Evolutionary conservation across 2,329 filamentous ascomycete genomes (phyloP).

Genomic region (Diaporthe caulivora): DNA sequence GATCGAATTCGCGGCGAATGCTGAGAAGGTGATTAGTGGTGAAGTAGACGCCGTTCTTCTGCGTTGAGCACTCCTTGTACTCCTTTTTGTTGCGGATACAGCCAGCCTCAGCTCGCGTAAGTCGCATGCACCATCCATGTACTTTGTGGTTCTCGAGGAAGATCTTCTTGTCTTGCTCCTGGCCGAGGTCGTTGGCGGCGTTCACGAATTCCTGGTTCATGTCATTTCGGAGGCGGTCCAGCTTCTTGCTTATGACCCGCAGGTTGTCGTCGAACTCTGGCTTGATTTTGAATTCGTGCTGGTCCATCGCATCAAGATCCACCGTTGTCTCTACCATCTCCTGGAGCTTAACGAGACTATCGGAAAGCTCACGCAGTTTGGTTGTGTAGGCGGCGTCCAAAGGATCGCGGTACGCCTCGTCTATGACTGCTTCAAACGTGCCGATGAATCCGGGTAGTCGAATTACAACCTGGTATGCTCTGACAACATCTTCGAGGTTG

Average conservation of each 20-base stretch:
- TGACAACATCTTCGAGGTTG: conserved; percentile 93
- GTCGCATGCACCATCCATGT: conserved; percentile 95
- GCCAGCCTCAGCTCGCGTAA: conserved; percentile 90
- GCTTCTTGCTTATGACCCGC: conserved; percentile 87
- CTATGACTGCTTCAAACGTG: conserved; percentile 93
- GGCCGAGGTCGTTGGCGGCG: conserved; percentile 84
- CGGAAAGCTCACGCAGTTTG: conserved; percentile 81
- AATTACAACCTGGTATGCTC: conserved; percentile 94
- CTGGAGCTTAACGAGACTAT: conserved; percentile 85
- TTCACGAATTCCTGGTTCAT: conserved; percentile 86
- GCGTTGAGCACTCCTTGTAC: conserved; percentile 96
- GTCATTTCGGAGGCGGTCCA: conserved; percentile 84
- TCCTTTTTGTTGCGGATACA: conserved; percentile 92
- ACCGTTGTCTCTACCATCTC: conserved; percentile 99
- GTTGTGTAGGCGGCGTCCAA: conserved; percentile 89
- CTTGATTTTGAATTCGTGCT: conserved; percentile 99
- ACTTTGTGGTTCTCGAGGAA: conserved; percentile 97
- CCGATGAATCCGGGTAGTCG: conserved; percentile 90
- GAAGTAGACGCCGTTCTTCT: conserved; percentile 99
- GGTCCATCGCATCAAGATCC: conserved; percentile 93
- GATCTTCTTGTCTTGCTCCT: conserved; percentile 98
- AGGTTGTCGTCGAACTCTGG: conserved; percentile 95
- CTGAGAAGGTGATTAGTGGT: conserved; percentile 86
- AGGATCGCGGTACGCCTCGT: conserved; percentile 90
- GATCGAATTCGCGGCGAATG: conserved; percentile 90